phyloP scores from a whole-genome alignment of 306 rosid species.

The Parietaria judaica region DNA sequence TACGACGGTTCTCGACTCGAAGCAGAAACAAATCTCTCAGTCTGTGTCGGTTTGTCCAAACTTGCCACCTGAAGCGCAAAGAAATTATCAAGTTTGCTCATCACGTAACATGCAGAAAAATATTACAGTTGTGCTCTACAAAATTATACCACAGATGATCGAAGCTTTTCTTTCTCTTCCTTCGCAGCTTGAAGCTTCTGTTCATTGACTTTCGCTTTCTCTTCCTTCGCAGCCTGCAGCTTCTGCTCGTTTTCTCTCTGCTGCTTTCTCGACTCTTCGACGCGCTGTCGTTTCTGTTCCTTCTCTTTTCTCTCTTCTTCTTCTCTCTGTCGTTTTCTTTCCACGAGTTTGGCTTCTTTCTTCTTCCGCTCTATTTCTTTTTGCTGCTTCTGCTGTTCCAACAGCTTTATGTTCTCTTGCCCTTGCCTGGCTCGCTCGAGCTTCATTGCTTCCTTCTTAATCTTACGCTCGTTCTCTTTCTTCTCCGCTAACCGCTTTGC shows the following conservation, averaged over 20 bases:
- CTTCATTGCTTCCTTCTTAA: constrained; percentile 70
- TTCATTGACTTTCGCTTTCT: constrained; percentile 28
- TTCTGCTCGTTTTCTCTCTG: constrained; percentile 49
- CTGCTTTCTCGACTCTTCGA: constrained; percentile 53
- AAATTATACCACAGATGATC: constrained; percentile 40
- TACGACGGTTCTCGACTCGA: constrained; percentile 53
- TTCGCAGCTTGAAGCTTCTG: constrained; percentile 32
- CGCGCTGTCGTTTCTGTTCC: constrained; percentile 64
- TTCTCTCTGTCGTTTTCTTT: constrained; percentile 83
- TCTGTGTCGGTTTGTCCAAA: constrained; percentile 27
- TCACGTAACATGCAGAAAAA: not conserved
- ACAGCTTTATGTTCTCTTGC: constrained; percentile 48
- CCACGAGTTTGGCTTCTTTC: constrained; percentile 58
- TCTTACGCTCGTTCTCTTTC: constrained; percentile 85
- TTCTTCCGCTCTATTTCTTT: constrained; percentile 72
- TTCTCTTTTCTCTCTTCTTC: constrained; percentile 69
- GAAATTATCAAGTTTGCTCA: constrained; percentile 11
- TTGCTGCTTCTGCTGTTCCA: constrained; percentile 60
- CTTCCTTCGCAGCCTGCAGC: constrained; percentile 40
- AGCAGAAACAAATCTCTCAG: constrained; percentile 18
- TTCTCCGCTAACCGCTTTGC: constrained; percentile 71
- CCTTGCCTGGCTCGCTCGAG: constrained; percentile 57
- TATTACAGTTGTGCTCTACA: constrained; percentile 1
- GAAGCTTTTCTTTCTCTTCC: not conserved
- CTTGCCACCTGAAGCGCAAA: constrained; percentile 32